Base-by-base conservation (phyloP, 495 filamentous ascomycete species). In the Lasiosphaeriaceae sp. region DNA sequence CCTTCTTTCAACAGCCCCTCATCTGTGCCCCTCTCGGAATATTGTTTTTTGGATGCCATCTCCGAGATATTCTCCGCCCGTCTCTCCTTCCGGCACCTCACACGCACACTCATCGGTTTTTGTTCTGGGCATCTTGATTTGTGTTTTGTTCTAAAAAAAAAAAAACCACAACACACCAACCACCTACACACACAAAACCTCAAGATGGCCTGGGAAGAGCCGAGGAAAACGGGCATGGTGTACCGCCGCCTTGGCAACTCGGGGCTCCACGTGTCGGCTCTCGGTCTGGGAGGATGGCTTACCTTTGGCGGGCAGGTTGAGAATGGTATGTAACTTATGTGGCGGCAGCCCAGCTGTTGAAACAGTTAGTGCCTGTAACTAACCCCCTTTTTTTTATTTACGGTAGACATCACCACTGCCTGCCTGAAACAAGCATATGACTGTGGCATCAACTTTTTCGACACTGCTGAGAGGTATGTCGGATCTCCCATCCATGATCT, bases 371-470 rank as follows among this genome's bases (percentile, higher is more conserved):
- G 23, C 5, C 23, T 22, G 20, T 2, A 12, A 24, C 59, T 50
- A 23, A 47, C 24, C 1, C n/a, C n/a, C n/a, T n/a, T n/a, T n/a
- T n/a, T n/a, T n/a, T n/a, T n/a, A n/a, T 29, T n/a, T 37, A 26
- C 16, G 16, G 48, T 16, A 83, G 83, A 87, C 48, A 73, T 72
- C 22, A 78, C 85, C 1, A 78, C 78, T 52, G 73, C 78, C 2
- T 89, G 86, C 66, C 77, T 91, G 72, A 84, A 88, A 66, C 77
- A 80, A 22, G 88, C 87, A 0, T 90, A 86, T 57, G 83, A 90
- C 62, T 75, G 74, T 50, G 88, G 88, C 19, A 78, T 91, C 71
- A 90, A 90, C 63, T 74, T 73, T 53, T 76, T 76, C 52, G 72
- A 74, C 59, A 66, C 60, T n/a, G 69, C 80, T 35, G 79, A 80